Conservation (phyloP, 2,329 filamentous ascomycete species). For the Fusarium nygamai region DNA sequence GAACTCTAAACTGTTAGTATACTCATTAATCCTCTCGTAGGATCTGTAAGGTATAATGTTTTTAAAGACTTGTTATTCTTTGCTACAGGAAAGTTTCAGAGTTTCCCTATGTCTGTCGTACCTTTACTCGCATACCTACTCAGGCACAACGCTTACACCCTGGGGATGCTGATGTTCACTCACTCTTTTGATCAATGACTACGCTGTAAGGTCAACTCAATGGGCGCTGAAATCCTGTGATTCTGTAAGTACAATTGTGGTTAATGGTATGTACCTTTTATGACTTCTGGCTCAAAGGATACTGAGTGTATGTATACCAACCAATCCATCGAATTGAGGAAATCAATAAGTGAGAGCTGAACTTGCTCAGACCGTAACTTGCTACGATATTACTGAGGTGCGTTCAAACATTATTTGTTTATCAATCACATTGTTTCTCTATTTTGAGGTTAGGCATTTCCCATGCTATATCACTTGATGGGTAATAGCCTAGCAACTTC, state of each 20-base stretch:
- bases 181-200: background rate
- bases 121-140: too few species aligned
- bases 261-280: background rate
- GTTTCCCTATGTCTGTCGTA: background rate
- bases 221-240: rapidly evolving
- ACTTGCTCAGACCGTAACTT: too few species aligned
- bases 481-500: background rate
- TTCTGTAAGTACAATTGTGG: rapidly evolving
- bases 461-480: background rate
- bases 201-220: rapidly evolving
- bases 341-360: background rate
- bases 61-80: too few species aligned
- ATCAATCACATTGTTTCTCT: background rate
- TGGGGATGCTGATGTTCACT: background rate
- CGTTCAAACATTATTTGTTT: background rate
- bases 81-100: too few species aligned
- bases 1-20: background rate
- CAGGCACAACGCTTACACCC: background rate
- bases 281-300: background rate
- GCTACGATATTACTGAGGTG: rapidly evolving
- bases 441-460: background rate
- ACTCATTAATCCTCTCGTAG: too few species aligned
- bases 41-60: rapidly evolving
- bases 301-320: background rate
- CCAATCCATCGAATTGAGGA: too few species aligned